Evolutionary conservation across 495 filamentous ascomycete species (phyloP), one percentile per base, ranked within the genome.

Genomic region (Talaromyces liani): DNA sequence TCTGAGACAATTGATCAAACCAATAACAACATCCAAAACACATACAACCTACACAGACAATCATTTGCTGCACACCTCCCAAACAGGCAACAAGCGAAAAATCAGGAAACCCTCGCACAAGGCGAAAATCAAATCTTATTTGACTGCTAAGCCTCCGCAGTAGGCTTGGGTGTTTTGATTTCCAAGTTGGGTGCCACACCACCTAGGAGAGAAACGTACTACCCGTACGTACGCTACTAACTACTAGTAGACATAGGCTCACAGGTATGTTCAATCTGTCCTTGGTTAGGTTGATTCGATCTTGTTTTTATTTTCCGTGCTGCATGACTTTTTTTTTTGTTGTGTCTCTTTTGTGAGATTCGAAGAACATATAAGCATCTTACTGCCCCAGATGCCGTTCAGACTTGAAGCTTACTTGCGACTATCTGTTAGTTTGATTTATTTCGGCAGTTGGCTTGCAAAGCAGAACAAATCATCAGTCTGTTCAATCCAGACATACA

Each of bases 291-390:
- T 56, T 25, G 7, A 16, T 56, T 56, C 27, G 53, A 56, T n/a
- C 53, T 56, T 56, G 53, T 29, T 56, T 56, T 56, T 56, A 49
- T 56, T n/a, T 56, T 29, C 53, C 10, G 53, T 56, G 53, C 22
- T 56, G 53, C 53, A 56, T 56, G 53, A 56, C 53, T 27, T n/a
- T 56, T n/a, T 56, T 27, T 27, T n/a, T 56, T n/a, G 29, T 27
- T 1, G 22, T 24, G 12, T 14, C 24, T n/a, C 20, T 29, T 6
- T 14, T 6, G 7, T 56, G 53, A 29, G 24, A 56, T 25, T 27
- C 53, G 53, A 25, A 56, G 16, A 56, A 56, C 53, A 27, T 56
- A 56, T 56, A 56, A 56, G 27, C 53, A 56, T 29, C 53, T 56
- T 56, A 7, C 53, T 56, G 53, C 53, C 53, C 34, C 36, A 41